Percentiles rank a stretch among this genome's conserved stretches.
These are phyloP conservation scores for Suhomyces chickasaworum DNA, from an alignment of 1,139 yeast species.

Conservation along the genomic window DNA sequence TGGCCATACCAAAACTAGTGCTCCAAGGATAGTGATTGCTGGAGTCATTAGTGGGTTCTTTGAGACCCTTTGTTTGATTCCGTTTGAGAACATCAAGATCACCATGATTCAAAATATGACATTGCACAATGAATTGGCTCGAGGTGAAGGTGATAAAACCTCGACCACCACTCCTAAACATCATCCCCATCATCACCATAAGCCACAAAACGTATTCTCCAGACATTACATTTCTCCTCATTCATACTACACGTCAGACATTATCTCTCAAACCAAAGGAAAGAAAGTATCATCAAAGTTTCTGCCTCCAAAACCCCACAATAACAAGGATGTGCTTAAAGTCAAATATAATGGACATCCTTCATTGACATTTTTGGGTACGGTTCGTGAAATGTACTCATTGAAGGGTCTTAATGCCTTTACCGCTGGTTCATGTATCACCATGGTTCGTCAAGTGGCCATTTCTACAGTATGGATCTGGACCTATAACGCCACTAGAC, in stretches of 20 bases:
- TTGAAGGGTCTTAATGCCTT: slow-evolving; percentile 81
- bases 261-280: slow-evolving; percentile 33
- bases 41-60: slow-evolving; percentile 82
- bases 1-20: slow-evolving; percentile 52
- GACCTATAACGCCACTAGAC: slow-evolving; percentile 76
- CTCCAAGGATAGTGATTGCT: slow-evolving; percentile 77
- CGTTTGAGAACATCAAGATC: slow-evolving; percentile 86
- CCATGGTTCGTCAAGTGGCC: slow-evolving; percentile 74
- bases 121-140: slow-evolving; percentile 36
- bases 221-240: slow-evolving; percentile 49
- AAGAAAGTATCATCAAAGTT: slow-evolving; percentile 29
- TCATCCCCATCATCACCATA: slow-evolving; percentile 23
- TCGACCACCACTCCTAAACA: slow-evolving; percentile 18
- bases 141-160: slow-evolving; percentile 33
- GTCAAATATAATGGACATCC: slow-evolving; percentile 53
- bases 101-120: slow-evolving; percentile 75
- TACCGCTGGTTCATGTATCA: slow-evolving; percentile 78
- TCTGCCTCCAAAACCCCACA: slow-evolving; percentile 20
- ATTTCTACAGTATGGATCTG: slow-evolving; percentile 85
- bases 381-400: slow-evolving; percentile 65
- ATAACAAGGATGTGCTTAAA: slow-evolving; percentile 32
- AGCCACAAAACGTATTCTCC: slow-evolving; percentile 28
- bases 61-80: slow-evolving; percentile 83
- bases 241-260: slow-evolving; percentile 43
- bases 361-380: slow-evolving; percentile 52